These are phyloP conservation scores for Castanea mollissima DNA, from an alignment of 306 rosid genomes.

Conservation along the genomic window DNA sequence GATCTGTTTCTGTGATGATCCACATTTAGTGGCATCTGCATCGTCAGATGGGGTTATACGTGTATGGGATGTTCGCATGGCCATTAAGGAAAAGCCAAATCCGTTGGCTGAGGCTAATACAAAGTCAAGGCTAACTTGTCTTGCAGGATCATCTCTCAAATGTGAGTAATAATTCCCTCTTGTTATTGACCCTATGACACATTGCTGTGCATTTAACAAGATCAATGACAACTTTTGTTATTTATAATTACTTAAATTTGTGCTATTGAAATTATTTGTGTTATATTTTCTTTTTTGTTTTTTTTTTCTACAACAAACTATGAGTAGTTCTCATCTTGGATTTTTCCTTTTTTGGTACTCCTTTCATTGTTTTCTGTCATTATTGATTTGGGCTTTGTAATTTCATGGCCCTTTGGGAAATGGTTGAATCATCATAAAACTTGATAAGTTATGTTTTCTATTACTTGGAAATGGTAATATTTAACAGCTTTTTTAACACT, in stretches of 20 bases:
- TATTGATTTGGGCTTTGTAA: not conserved
- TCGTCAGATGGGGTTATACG: conserved; percentile 86
- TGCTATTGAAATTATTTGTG: not conserved
- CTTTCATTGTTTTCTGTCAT: not conserved
- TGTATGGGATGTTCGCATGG: conserved; percentile 95
- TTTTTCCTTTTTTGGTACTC: not conserved
- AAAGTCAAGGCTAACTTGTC: conserved; percentile 79
- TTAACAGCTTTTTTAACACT: not conserved
- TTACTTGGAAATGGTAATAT: not conserved
- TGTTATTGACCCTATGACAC: not conserved
- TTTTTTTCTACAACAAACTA: not conserved
- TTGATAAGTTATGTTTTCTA: not conserved
- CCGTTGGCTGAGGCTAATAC: conserved; percentile 83
- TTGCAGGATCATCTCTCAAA: conserved; percentile 77
- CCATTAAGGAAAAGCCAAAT: conserved; percentile 51
- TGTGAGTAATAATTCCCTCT: conserved; percentile 41
- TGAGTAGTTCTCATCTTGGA: not conserved
- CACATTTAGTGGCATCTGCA: conserved; percentile 74
- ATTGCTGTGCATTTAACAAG: not conserved
- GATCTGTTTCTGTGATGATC: conserved; percentile 54
- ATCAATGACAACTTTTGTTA: not conserved
- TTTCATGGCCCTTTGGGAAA: not conserved
- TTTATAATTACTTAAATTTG: not conserved
- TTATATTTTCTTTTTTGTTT: no score
- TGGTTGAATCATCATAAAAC: conserved; percentile 1